Percentiles rank a stretch among this genome's conserved stretches.
These are phyloP conservation scores for Litsea cubeba DNA, from an alignment of 164 flowering plant genomes.

Conservation along the genomic window DNA sequence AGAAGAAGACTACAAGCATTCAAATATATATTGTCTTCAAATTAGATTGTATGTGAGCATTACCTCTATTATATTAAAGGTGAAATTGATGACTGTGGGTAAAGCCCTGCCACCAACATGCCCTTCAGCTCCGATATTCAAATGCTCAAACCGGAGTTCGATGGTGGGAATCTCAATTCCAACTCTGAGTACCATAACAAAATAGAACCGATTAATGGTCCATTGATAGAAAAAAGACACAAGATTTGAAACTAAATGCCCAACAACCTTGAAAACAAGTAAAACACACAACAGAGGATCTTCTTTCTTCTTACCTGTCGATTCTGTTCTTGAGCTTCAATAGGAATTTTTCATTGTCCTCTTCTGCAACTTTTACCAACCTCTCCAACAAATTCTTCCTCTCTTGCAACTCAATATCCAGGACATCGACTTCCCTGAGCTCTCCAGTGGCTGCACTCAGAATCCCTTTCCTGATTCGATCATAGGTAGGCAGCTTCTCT, in stretches of 20 bases:
- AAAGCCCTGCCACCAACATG: conserved; percentile 54
- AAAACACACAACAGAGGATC: neutral
- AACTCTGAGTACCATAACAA: conserved; percentile 22
- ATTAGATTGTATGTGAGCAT: neutral
- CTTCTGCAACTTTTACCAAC: conserved; percentile 49
- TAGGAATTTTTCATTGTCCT: conserved; percentile 66
- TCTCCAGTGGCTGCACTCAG: conserved; percentile 22
- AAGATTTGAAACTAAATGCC: neutral
- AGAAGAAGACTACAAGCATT: neutral
- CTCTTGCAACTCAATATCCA: conserved; percentile 34
- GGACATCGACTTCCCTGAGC: conserved; percentile 28
- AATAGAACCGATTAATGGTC: neutral
- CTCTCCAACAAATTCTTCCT: conserved; percentile 45
- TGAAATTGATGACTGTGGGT: conserved; percentile 54
- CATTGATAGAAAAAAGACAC: neutral
- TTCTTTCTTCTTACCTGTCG: conserved; percentile 19
- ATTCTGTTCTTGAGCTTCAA: conserved; percentile 50
- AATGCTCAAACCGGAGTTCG: conserved; percentile 37
- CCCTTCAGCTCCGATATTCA: conserved; percentile 50
- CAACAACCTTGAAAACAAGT: neutral
- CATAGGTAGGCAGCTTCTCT: conserved; percentile 44
- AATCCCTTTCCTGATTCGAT: conserved; percentile 38
- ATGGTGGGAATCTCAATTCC: conserved; percentile 42
- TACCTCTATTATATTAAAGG: conserved; percentile 52
- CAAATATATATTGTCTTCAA: neutral